Percentiles rank a stretch among this genome's conserved stretches.
Evolutionary conservation across 768 basidiomycete genomes (phyloP).

Genomic region (Termitomyces heimii): DNA sequence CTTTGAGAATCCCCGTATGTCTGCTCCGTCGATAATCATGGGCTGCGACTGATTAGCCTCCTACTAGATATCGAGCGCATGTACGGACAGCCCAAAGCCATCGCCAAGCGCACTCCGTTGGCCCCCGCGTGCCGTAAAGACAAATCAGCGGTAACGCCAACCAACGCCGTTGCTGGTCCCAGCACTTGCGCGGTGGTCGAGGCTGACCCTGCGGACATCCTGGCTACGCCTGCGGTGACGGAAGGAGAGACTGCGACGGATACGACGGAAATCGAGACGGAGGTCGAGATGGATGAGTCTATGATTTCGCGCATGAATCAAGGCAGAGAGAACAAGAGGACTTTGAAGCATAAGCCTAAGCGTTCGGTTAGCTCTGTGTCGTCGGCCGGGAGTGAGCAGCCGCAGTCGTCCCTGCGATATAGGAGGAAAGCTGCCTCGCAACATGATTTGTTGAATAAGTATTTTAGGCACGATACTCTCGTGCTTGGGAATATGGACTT

Average conservation of each 20-base stretch:
- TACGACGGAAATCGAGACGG: conserved; percentile 54
- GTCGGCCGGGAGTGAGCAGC: conserved; percentile 16
- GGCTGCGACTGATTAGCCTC: not conserved
- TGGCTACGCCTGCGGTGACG: conserved; percentile 57
- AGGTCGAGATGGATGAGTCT: conserved; percentile 39
- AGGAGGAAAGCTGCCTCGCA: conserved; percentile 47
- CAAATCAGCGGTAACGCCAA: not conserved
- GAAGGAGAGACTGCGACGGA: conserved; percentile 75
- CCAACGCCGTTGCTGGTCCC: conserved; percentile 12
- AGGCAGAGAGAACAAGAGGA: conserved; percentile 9
- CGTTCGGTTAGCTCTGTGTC: conserved; percentile 29
- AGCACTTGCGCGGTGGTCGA: conserved; percentile 13
- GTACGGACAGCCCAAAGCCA: conserved; percentile 88
- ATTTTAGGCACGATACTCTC: conserved; percentile 85
- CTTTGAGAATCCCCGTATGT: conserved; percentile 96
- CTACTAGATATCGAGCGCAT: conserved; percentile 84
- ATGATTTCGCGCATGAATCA: not conserved
- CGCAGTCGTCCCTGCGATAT: not conserved
- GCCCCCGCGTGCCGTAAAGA: conserved; percentile 15
- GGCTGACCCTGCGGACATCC: conserved; percentile 20
- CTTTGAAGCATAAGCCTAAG: conserved; percentile 24
- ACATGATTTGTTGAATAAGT: conserved; percentile 86
- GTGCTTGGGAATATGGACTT: conserved; percentile 79
- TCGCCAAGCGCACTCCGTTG: conserved; percentile 78
- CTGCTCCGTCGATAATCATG: not conserved